phyloP scores from a whole-genome alignment of 2,329 filamentous ascomycete genomes.

The Fusarium brevicatenulatum region DNA sequence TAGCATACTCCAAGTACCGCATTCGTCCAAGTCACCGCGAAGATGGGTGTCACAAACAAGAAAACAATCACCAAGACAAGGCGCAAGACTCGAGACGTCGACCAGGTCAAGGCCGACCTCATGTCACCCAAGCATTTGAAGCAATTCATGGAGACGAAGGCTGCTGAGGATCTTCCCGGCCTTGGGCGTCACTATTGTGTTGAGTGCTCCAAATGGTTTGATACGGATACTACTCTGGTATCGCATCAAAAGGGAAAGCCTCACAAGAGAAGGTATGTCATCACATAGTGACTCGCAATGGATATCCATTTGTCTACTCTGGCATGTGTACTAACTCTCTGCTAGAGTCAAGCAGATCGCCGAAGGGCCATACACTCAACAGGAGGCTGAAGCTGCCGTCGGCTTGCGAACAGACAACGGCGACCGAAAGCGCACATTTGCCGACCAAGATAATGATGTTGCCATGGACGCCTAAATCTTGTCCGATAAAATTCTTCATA shows the following conservation, averaged over 20 bases:
- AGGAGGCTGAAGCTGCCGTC: slow-evolving; percentile 83
- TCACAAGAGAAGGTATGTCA: slow-evolving; percentile 80
- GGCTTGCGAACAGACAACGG: slow-evolving; percentile 77
- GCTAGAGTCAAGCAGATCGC: slow-evolving; percentile 80
- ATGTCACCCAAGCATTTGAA: slow-evolving; percentile 81
- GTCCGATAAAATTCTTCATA: slow-evolving; percentile 6
- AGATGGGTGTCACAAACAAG: slow-evolving; percentile 75
- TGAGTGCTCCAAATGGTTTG: slow-evolving; percentile 97
- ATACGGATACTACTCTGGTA: slow-evolving; percentile 79
- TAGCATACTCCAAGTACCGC: background rate
- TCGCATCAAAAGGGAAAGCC: slow-evolving; percentile 87
- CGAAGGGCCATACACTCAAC: slow-evolving; percentile 87
- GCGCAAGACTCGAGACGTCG: slow-evolving; percentile 83
- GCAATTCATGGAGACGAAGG: slow-evolving; percentile 81
- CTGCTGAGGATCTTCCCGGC: slow-evolving; percentile 86
- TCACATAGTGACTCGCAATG: slow-evolving; percentile 2
- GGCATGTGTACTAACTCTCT: slow-evolving; percentile 33
- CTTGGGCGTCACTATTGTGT: slow-evolving; percentile 88
- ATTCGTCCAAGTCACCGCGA: background rate
- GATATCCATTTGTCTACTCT: slow-evolving; percentile 4
- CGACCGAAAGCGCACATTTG: slow-evolving; percentile 21
- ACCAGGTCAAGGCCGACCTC: slow-evolving; percentile 90
- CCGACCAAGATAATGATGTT: slow-evolving; percentile 42
- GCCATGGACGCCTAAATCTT: slow-evolving; percentile 49
- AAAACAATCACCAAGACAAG: slow-evolving; percentile 79